These are phyloP conservation scores for Epichloe aotearoae DNA, from an alignment of 2,329 filamentous ascomycete genomes.

Conservation along the genomic window DNA sequence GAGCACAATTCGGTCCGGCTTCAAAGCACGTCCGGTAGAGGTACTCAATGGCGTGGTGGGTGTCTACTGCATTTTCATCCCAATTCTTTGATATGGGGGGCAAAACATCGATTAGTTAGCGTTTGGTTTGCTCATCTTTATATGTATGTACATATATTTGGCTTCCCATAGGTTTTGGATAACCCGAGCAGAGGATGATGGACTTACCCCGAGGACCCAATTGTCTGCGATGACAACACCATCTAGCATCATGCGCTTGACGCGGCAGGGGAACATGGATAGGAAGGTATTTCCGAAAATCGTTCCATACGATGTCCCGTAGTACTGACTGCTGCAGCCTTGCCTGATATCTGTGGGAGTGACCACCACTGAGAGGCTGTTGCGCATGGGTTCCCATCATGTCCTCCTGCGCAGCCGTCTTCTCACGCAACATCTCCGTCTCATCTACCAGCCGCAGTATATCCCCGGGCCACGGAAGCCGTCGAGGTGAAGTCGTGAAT, in stretches of 20 bases:
- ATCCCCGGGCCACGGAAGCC: slow-evolving; percentile 3
- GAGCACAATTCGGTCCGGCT: slow-evolving; percentile 4
- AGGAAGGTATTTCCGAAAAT: slow-evolving; percentile 12
- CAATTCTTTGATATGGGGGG: slow-evolving; percentile 9
- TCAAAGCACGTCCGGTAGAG: slow-evolving; percentile 21
- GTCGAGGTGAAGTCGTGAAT: slow-evolving; percentile 15
- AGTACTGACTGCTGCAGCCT: slow-evolving; percentile 31
- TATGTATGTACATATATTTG: too few relatives aligned
- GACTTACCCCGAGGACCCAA: slow-evolving; percentile 16
- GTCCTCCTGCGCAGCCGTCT: background rate
- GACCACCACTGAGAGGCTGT: background rate
- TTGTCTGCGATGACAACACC: slow-evolving; percentile 19
- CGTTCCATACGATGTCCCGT: slow-evolving; percentile 30
- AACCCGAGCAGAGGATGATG: background rate
- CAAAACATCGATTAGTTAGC: too few relatives aligned
- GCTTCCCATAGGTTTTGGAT: too few relatives aligned
- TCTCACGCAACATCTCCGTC: slow-evolving; percentile 2
- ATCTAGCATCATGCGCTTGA: slow-evolving; percentile 24
- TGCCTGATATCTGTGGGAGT: background rate
- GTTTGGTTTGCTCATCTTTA: too few relatives aligned
- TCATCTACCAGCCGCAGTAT: slow-evolving; percentile 4
- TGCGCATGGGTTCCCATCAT: background rate
- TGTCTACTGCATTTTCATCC: slow-evolving; percentile 19
- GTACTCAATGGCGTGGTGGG: slow-evolving; percentile 14
- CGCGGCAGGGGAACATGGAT: slow-evolving; percentile 14